Evolutionary conservation across 176 grass and related monocot species (phyloP).

Genomic region (Eragrostis curvula): DNA sequence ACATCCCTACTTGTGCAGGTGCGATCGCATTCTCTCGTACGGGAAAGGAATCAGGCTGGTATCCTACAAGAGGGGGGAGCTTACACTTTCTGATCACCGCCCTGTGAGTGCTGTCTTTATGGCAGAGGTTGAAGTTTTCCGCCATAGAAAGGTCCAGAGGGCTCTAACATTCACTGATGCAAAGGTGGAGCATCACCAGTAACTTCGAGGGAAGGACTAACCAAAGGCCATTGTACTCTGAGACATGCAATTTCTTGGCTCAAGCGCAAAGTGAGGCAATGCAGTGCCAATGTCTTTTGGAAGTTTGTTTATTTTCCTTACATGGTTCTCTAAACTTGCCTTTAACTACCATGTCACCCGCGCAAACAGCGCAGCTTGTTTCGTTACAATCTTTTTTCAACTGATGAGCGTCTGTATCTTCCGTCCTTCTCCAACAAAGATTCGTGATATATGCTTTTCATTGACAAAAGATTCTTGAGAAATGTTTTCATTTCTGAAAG

Average conservation of each 20-base stretch:
- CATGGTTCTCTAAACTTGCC: background rate
- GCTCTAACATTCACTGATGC: constrained; percentile 68
- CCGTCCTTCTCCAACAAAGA: no score
- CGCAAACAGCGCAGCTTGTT: no score
- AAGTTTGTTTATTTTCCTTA: background rate
- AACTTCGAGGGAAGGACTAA: background rate
- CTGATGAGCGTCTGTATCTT: no score
- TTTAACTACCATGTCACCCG: background rate
- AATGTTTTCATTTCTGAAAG: no score
- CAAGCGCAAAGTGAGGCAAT: background rate
- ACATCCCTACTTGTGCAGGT: constrained; percentile 54
- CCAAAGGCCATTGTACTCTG: background rate
- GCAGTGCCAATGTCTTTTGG: background rate
- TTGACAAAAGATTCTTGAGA: no score
- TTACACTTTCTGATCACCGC: constrained; percentile 84
- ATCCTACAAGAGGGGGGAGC: constrained; percentile 66
- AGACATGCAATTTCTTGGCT: constrained; percentile 9
- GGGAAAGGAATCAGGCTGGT: constrained; percentile 75
- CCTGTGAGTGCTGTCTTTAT: constrained; percentile 67
- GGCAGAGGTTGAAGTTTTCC: constrained; percentile 68
- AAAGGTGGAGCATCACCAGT: constrained; percentile 40
- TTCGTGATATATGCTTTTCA: no score
- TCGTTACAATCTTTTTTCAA: no score
- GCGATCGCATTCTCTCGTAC: constrained; percentile 79
- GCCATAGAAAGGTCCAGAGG: constrained; percentile 63